These are phyloP conservation scores for Clavariopsis aquatica DNA, from an alignment of 495 filamentous ascomycete species.

Conservation along the genomic window DNA sequence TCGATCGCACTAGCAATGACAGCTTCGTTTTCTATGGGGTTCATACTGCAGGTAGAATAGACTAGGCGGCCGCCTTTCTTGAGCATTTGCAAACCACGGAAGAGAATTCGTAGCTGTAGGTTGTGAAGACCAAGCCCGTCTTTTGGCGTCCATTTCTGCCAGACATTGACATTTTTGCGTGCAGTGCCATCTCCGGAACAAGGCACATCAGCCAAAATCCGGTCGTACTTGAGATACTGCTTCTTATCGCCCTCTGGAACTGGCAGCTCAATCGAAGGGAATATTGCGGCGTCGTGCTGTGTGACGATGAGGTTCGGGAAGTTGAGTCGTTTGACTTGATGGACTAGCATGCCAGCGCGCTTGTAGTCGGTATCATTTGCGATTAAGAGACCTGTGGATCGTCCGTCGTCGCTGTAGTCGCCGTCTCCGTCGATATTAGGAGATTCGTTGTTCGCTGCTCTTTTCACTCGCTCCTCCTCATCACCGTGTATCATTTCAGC, in stretches of 20 bases:
- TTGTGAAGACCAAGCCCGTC: conserved; percentile 81
- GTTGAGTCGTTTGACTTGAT: conserved; percentile 94
- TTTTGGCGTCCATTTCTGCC: conserved; percentile 88
- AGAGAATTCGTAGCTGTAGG: conserved; percentile 84
- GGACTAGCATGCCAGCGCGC: conserved; percentile 92
- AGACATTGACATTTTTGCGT: conserved; percentile 87
- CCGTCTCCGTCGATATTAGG: conserved; percentile 53
- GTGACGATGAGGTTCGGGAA: conserved; percentile 97
- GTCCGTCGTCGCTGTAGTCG: conserved; percentile 73
- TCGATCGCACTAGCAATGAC: conserved; percentile 83
- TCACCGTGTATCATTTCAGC: conserved; percentile 91
- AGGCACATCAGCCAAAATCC: conserved; percentile 93
- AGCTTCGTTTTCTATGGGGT: conserved; percentile 96
- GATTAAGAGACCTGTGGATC: conserved; percentile 86
- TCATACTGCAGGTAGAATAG: conserved; percentile 98
- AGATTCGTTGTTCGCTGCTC: conserved; percentile 48
- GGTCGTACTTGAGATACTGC: conserved; percentile 88
- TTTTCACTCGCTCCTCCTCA: conserved; percentile 77
- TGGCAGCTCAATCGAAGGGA: conserved; percentile 77
- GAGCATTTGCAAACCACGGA: conserved; percentile 92
- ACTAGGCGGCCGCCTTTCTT: conserved; percentile 92
- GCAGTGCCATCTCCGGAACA: conserved; percentile 94
- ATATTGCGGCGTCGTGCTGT: conserved; percentile 97
- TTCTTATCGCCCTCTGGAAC: conserved; percentile 58
- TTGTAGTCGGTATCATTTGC: conserved; percentile 96